A percentile compares a stretch with the other conserved stretches of the same genome.
phyloP scores from a whole-genome alignment of 1,284 basidiomycete genomes.

The Leccinum subrobustum region DNA sequence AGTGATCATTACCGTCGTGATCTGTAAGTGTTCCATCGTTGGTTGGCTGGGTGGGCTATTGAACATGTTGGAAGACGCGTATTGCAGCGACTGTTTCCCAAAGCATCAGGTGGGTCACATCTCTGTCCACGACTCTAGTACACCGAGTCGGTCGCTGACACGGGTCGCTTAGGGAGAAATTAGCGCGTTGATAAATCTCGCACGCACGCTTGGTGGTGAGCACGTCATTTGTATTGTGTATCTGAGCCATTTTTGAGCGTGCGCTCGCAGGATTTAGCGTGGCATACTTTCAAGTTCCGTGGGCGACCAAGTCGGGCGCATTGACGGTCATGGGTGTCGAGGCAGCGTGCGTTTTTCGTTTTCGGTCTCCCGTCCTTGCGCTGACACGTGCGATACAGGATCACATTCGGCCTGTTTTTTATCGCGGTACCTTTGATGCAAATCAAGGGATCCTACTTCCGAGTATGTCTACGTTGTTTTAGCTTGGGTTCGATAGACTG shows the following conservation, averaged over 20 bases:
- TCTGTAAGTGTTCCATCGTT: slow-evolving; percentile 42
- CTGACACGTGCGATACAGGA: slow-evolving; percentile 23
- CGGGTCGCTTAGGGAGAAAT: slow-evolving; percentile 44
- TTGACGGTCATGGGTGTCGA: slow-evolving; percentile 50
- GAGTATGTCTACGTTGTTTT: slow-evolving; percentile 35
- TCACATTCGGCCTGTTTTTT: slow-evolving; percentile 47
- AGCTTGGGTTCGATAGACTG: neutral
- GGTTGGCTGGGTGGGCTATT: neutral
- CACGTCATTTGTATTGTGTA: neutral
- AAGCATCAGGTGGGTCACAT: slow-evolving; percentile 20
- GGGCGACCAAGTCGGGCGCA: slow-evolving; percentile 49
- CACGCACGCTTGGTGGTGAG: slow-evolving; percentile 47
- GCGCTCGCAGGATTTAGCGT: slow-evolving; percentile 41
- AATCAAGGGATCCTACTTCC: slow-evolving; percentile 40
- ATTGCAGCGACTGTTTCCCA: slow-evolving; percentile 49
- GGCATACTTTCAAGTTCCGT: slow-evolving; percentile 57
- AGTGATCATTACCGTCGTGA: slow-evolving; percentile 66
- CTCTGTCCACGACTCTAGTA: neutral
- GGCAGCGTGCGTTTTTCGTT: slow-evolving; percentile 38
- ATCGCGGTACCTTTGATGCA: slow-evolving; percentile 47
- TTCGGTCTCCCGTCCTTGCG: neutral
- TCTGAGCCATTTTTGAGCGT: neutral
- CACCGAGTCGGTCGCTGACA: neutral
- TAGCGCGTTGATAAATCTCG: slow-evolving; percentile 52
- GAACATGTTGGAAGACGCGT: slow-evolving; percentile 42